Conservation (phyloP, 225 moss, liverwort and hornwort genomes). For the Physcomitrium patens region DNA sequence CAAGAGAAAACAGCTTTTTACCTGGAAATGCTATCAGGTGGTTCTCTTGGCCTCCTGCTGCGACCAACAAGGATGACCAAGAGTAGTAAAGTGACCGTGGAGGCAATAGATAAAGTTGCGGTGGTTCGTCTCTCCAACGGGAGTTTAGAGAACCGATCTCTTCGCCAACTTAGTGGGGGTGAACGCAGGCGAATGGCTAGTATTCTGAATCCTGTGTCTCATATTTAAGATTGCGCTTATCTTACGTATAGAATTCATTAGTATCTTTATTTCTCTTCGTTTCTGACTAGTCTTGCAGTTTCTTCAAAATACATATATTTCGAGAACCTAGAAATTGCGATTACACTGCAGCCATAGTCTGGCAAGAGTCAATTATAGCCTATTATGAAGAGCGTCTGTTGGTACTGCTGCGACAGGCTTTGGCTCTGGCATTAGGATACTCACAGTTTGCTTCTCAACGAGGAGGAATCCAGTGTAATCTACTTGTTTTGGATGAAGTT, state of each 20-base stretch:
- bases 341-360: background rate
- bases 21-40: slow-evolving; percentile 83
- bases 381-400: slow-evolving; percentile 8
- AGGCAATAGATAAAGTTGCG: slow-evolving; percentile 87
- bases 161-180: slow-evolving; percentile 96
- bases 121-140: slow-evolving; percentile 78
- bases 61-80: slow-evolving; percentile 82
- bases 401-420: slow-evolving; percentile 59
- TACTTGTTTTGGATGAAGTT: slow-evolving; percentile 96
- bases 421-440: slow-evolving; percentile 89
- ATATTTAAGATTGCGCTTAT: background rate
- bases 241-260: background rate
- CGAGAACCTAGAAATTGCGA: slow-evolving; percentile 3
- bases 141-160: slow-evolving; percentile 66
- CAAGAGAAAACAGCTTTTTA: slow-evolving; percentile 87
- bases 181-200: slow-evolving; percentile 93
- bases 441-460: slow-evolving; percentile 81
- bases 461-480: slow-evolving; percentile 90
- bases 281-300: background rate
- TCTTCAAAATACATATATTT: slow-evolving; percentile 1
- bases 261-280: background rate
- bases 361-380: background rate
- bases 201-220: slow-evolving; percentile 12
- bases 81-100: slow-evolving; percentile 75
- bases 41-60: slow-evolving; percentile 80